Conservation (phyloP, 768 basidiomycete species). For the Kwoniella bestiolae region DNA sequence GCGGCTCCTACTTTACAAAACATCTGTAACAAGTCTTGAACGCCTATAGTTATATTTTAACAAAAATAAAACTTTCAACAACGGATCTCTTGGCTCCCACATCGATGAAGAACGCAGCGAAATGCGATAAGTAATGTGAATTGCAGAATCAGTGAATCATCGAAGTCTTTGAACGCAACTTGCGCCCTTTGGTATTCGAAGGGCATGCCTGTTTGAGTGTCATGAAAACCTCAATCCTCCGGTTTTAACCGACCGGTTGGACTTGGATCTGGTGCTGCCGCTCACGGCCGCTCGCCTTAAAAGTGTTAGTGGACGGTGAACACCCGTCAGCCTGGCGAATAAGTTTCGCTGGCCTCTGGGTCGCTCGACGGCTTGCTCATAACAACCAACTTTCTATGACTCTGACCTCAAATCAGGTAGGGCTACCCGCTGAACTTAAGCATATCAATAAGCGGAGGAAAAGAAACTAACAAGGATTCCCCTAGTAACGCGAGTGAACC, state of each 20-base stretch:
- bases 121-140: background rate
- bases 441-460: conserved; percentile 89
- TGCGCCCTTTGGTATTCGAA: conserved; percentile 75
- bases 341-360: conserved; percentile 57
- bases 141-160: conserved; percentile 23
- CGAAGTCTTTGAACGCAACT: conserved; percentile 67
- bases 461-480: conserved; percentile 90
- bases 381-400: conserved; percentile 44
- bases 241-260: conserved; percentile 28
- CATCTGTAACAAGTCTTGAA: conserved; percentile 38
- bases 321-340: conserved; percentile 59
- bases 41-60: conserved; percentile 47
- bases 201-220: conserved; percentile 72
- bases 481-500: conserved; percentile 85
- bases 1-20: conserved; percentile 31
- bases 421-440: conserved; percentile 86
- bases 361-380: conserved; percentile 61
- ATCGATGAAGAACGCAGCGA: conserved; percentile 74
- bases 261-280: conserved; percentile 54
- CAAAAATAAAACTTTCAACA: conserved; percentile 63
- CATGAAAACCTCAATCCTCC: conserved; percentile 54
- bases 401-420: conserved; percentile 78
- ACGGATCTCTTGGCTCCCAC: conserved; percentile 77
- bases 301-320: conserved; percentile 32
- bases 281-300: conserved; percentile 26